These are phyloP conservation scores for Aspergillus puulaauensis DNA, from an alignment of 2,329 filamentous ascomycete genomes.

Conservation along the genomic window DNA sequence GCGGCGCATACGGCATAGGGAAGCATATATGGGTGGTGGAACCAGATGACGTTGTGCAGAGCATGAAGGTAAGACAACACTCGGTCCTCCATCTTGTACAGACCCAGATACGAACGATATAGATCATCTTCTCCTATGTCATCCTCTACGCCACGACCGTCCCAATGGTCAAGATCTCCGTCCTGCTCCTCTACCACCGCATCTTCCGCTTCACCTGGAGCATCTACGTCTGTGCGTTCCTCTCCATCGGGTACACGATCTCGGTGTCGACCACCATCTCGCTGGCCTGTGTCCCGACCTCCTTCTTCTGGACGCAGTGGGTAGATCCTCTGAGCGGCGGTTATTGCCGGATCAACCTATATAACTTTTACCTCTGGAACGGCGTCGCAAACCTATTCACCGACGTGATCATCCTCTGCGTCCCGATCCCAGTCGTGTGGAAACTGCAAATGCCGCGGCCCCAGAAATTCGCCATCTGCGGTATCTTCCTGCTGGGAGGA, in stretches of 20 bases:
- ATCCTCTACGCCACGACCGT: background rate
- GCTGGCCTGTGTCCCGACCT: slow-evolving; percentile 12
- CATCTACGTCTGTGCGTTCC: slow-evolving; percentile 15
- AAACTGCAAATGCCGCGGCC: slow-evolving; percentile 13
- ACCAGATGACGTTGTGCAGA: too few relatives aligned
- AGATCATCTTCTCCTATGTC: too few relatives aligned
- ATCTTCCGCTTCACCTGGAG: slow-evolving; percentile 18
- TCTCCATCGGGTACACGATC: slow-evolving; percentile 15
- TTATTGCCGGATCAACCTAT: slow-evolving; percentile 12
- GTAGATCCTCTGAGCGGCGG: slow-evolving; percentile 9
- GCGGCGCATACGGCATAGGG: too few relatives aligned
- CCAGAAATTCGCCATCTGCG: slow-evolving; percentile 14
- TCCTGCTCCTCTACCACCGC: slow-evolving; percentile 20
- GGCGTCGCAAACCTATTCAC: slow-evolving; percentile 17
- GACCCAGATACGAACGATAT: too few relatives aligned
- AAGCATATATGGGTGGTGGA: too few relatives aligned
- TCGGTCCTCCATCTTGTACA: too few relatives aligned
- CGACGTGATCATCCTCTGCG: slow-evolving; percentile 17
- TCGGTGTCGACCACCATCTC: slow-evolving; percentile 10
- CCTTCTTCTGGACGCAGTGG: slow-evolving; percentile 19
- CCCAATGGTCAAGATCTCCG: slow-evolving; percentile 18
- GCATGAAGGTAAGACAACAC: too few relatives aligned
- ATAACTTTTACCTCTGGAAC: slow-evolving; percentile 18
- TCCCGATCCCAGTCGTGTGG: slow-evolving; percentile 21
- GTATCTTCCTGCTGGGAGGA: slow-evolving; percentile 19